A percentile compares a stretch with the other conserved stretches of the same genome.
These are phyloP conservation scores for Hericium alpestre DNA, from an alignment of 768 basidiomycete species.

Conservation along the genomic window DNA sequence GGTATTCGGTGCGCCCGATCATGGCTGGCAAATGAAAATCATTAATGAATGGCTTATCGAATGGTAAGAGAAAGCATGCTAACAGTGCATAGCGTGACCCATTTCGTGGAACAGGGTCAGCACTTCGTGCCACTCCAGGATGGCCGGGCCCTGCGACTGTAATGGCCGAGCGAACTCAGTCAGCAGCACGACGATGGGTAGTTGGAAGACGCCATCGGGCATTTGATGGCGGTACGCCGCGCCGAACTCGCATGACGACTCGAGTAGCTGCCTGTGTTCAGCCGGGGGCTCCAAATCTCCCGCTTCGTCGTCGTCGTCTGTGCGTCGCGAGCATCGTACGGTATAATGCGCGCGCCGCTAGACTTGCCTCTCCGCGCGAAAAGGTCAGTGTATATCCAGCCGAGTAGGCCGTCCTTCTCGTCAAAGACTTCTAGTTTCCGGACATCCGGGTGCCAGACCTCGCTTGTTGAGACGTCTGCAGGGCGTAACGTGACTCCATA, in stretches of 20 bases:
- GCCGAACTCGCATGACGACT: conserved; percentile 54
- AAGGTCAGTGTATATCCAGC: conserved; percentile 92
- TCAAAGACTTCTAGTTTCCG: conserved; percentile 91
- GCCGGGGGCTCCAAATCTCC: conserved; percentile 44
- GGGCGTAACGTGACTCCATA: conserved; percentile 83
- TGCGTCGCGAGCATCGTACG: conserved; percentile 84
- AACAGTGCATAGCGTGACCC: conserved; percentile 99
- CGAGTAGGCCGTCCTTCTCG: conserved; percentile 75
- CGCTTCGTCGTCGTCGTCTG: conserved; percentile 79
- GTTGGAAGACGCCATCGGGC: conserved; percentile 65
- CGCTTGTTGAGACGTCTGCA: conserved; percentile 55
- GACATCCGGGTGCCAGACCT: conserved; percentile 84
- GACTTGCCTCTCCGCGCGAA: conserved; percentile 80
- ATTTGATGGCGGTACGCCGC: conserved; percentile 47
- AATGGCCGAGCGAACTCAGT: conserved; percentile 71
- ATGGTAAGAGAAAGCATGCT: conserved; percentile 24
- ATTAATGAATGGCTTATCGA: conserved; percentile 3
- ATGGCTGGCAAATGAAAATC: conserved; percentile 53
- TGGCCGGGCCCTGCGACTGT: conserved; percentile 49
- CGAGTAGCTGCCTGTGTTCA: conserved; percentile 22
- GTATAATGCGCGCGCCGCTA: conserved; percentile 92
- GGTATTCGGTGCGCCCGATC: conserved; percentile 95
- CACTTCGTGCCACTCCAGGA: conserved; percentile 88
- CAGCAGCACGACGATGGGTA: conserved; percentile 84
- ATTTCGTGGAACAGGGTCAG: conserved; percentile 96